A percentile compares a stretch with the other conserved stretches of the same genome.
Conservation (phyloP, 108 stramenopile species). For the Mediolabrus comicus region DNA sequence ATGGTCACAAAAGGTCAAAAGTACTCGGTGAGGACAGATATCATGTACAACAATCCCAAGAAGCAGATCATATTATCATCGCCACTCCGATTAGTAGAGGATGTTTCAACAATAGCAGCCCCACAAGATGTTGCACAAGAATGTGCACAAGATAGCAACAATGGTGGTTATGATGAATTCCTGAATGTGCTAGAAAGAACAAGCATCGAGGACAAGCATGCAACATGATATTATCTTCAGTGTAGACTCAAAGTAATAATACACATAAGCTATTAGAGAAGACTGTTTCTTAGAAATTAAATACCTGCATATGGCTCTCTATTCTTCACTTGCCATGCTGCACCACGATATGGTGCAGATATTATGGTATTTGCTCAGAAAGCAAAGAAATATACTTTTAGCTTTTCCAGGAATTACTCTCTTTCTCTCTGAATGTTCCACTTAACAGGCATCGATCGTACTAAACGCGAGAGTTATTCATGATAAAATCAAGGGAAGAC, state of each 20-base stretch:
- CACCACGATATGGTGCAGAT: too few relatives aligned
- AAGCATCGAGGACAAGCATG: not conserved
- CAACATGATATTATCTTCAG: too few relatives aligned
- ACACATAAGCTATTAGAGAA: not conserved
- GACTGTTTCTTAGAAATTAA: not conserved
- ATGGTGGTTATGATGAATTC: not conserved
- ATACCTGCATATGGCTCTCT: too few relatives aligned
- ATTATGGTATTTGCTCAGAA: too few relatives aligned
- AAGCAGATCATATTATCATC: not conserved
- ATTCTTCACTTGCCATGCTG: not conserved
- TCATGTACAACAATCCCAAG: slow-evolving; percentile 22
- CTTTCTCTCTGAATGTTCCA: too few relatives aligned
- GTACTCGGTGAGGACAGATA: slow-evolving; percentile 40
- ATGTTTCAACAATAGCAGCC: not conserved
- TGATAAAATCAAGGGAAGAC: too few relatives aligned
- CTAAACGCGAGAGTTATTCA: too few relatives aligned
- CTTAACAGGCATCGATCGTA: too few relatives aligned
- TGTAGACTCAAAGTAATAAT: not conserved
- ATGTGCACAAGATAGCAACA: not conserved
- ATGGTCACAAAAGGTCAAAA: slow-evolving; percentile 29
- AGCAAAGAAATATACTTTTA: too few relatives aligned
- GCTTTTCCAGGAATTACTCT: too few relatives aligned
- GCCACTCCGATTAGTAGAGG: not conserved
- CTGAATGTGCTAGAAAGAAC: not conserved
- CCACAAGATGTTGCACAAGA: not conserved